phyloP scores from a whole-genome alignment of 1,139 yeast genomes.

The Magnusiomyces tetraspermus region DNA sequence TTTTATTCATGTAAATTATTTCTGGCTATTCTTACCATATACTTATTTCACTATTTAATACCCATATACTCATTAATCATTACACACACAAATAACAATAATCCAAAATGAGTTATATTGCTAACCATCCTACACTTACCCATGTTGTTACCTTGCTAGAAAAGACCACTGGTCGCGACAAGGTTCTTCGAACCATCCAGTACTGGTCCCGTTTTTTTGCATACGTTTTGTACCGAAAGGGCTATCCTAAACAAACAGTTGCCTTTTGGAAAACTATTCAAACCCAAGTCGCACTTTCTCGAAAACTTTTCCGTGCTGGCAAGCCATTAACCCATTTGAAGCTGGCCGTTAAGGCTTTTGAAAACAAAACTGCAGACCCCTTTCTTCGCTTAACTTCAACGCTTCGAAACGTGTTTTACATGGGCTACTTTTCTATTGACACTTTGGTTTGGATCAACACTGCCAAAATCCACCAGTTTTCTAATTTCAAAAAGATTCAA shows the following conservation, averaged over 20 bases:
- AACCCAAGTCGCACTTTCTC: constrained; percentile 53
- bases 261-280: constrained; percentile 46
- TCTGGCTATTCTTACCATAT: background rate
- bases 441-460: constrained; percentile 60
- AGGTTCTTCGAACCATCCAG: constrained; percentile 69
- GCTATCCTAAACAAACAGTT: constrained; percentile 45
- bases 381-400: constrained; percentile 50
- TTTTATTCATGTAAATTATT: background rate
- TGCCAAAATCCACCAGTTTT: constrained; percentile 28
- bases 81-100: background rate
- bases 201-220: constrained; percentile 69
- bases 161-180: constrained; percentile 64
- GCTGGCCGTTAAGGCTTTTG: constrained; percentile 57
- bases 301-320: constrained; percentile 78
- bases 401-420: constrained; percentile 61
- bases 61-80: too few species aligned
- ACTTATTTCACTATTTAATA: background rate
- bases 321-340: constrained; percentile 73
- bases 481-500: constrained; percentile 26
- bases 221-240: constrained; percentile 53
- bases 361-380: constrained; percentile 64
- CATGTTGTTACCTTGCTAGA: constrained; percentile 59
- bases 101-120: constrained; percentile 16
- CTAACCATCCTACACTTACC: constrained; percentile 56
- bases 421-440: constrained; percentile 68